phyloP scores from a whole-genome alignment of 2,329 filamentous ascomycete species.

The Apiospora aurea region DNA sequence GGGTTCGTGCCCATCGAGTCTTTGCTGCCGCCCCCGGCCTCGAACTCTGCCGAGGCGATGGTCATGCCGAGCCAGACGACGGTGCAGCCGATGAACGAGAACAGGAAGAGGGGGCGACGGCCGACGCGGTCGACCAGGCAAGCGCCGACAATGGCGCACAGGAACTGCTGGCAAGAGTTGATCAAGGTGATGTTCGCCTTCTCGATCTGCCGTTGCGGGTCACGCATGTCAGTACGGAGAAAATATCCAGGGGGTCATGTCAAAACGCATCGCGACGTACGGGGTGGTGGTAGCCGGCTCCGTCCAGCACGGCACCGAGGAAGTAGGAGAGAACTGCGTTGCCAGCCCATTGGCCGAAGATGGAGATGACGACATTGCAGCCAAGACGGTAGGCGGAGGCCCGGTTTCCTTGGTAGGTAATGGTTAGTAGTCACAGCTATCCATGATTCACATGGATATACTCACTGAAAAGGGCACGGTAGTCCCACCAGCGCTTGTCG shows the following conservation, averaged over 20 bases:
- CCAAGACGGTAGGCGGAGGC: slow-evolving; percentile 49
- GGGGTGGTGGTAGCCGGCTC: slow-evolving; percentile 53
- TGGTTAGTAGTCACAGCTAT: not conserved
- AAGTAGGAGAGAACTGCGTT: slow-evolving; percentile 54
- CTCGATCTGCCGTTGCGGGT: slow-evolving; percentile 31
- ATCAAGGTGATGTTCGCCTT: slow-evolving; percentile 60
- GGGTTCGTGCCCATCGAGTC: slow-evolving; percentile 41
- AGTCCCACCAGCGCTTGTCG: slow-evolving; percentile 56
- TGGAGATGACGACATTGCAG: slow-evolving; percentile 48
- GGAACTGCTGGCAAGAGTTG: slow-evolving; percentile 58
- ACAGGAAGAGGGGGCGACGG: slow-evolving; percentile 59
- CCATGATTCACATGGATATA: not conserved
- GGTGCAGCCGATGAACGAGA: slow-evolving; percentile 55
- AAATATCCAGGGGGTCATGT: not conserved
- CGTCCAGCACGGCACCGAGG: slow-evolving; percentile 56
- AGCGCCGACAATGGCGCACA: slow-evolving; percentile 57
- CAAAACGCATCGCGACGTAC: not conserved
- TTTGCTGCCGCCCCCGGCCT: slow-evolving; percentile 39
- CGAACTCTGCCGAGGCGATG: slow-evolving; percentile 50
- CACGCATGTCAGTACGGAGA: not conserved
- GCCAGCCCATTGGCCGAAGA: slow-evolving; percentile 54
- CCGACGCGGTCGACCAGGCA: slow-evolving; percentile 56
- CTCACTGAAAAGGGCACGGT: slow-evolving; percentile 49
- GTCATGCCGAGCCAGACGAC: slow-evolving; percentile 60
- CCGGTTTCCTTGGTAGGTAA: slow-evolving; percentile 31